Evolutionary conservation across 2,329 filamentous ascomycete genomes (phyloP).

Genomic region (Raffaelea ambrosiae): DNA sequence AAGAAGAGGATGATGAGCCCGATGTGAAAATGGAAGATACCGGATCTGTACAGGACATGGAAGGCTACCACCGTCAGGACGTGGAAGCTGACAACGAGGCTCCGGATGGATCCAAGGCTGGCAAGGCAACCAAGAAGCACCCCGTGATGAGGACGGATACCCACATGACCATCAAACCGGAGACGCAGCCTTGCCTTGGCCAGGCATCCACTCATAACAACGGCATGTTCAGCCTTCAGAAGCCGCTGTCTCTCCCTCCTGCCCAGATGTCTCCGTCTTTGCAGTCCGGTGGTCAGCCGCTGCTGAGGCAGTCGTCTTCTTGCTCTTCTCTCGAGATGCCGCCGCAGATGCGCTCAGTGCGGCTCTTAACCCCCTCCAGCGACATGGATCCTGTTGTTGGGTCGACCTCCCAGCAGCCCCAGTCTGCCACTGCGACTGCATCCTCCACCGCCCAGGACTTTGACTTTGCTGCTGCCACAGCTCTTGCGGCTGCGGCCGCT

Average conservation of each 20-base stretch:
- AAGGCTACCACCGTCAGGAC: no score
- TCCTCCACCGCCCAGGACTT: neutral
- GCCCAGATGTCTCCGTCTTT: neutral
- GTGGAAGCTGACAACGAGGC: no score
- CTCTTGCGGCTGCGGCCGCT: neutral
- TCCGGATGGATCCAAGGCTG: no score
- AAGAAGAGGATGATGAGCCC: slow-evolving; percentile 15
- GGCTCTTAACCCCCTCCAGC: slow-evolving; percentile 46
- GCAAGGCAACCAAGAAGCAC: no score
- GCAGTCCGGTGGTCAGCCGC: slow-evolving; percentile 17
- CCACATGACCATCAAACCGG: no score
- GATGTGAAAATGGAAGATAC: neutral
- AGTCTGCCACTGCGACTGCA: slow-evolving; percentile 13
- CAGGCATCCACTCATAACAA: no score
- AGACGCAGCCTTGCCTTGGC: no score
- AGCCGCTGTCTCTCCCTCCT: no score
- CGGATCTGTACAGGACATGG: neutral
- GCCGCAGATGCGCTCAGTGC: slow-evolving; percentile 17
- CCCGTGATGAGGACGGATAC: no score
- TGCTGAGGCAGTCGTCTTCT: neutral
- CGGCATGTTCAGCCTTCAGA: no score
- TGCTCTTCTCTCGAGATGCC: slow-evolving; percentile 16
- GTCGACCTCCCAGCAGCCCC: slow-evolving; percentile 19
- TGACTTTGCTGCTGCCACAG: no score
- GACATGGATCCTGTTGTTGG: slow-evolving; percentile 29